A percentile compares a stretch with the other conserved stretches of the same genome.
Conservation (phyloP, 345 rosid species). For the Sapria himalayana region DNA sequence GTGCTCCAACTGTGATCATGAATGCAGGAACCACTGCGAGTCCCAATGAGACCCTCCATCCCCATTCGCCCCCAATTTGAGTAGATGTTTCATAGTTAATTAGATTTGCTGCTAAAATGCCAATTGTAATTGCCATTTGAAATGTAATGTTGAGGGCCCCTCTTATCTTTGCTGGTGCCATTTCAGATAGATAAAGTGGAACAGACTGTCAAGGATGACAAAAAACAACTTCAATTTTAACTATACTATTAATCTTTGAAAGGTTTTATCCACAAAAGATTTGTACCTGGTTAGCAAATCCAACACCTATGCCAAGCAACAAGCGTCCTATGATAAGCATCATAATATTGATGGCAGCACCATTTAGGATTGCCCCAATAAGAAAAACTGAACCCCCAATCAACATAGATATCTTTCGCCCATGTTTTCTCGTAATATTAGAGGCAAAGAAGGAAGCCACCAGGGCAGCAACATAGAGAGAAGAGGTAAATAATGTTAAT, state of each 20-base stretch:
- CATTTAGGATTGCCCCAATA: slow-evolving; percentile 39
- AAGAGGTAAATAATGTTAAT: slow-evolving; percentile 55
- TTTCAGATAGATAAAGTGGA: slow-evolving; percentile 61
- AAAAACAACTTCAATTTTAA: too few relatives aligned
- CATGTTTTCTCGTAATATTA: slow-evolving; percentile 24
- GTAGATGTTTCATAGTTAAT: slow-evolving; percentile 39
- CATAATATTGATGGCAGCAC: slow-evolving; percentile 25
- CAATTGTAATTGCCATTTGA: slow-evolving; percentile 56
- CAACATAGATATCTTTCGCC: slow-evolving; percentile 50
- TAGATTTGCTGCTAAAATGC: slow-evolving; percentile 44
- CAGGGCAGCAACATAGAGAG: slow-evolving; percentile 57
- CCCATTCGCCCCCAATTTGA: slow-evolving; percentile 30
- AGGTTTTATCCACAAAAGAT: background rate
- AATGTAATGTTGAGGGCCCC: slow-evolving; percentile 71
- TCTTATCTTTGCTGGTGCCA: slow-evolving; percentile 56
- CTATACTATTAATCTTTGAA: too few relatives aligned
- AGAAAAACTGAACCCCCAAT: slow-evolving; percentile 41
- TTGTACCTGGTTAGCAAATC: slow-evolving; percentile 62
- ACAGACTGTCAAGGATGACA: slow-evolving; percentile 20
- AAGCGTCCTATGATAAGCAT: slow-evolving; percentile 51
- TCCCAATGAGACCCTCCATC: slow-evolving; percentile 56
- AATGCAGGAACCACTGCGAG: slow-evolving; percentile 50
- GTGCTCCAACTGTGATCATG: slow-evolving; percentile 40
- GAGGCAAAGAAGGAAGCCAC: slow-evolving; percentile 53
- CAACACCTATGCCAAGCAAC: slow-evolving; percentile 65